Evolutionary conservation across 441 rosid genomes (phyloP), one percentile per base, ranked within the genome.

Genomic region (Gossypium davidsonii): DNA sequence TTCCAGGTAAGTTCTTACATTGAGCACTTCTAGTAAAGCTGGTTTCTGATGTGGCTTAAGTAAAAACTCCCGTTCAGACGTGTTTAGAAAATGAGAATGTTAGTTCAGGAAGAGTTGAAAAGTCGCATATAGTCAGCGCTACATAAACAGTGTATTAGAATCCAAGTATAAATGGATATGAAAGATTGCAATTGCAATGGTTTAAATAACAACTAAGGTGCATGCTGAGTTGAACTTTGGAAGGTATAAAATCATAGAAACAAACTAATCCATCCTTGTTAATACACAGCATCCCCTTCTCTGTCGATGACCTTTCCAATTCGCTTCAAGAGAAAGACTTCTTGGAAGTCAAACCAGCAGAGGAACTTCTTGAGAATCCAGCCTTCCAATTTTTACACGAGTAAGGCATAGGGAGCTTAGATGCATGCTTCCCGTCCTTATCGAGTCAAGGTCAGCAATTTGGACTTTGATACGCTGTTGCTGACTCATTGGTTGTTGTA

Each of bases 281-380:
- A 39, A 71, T n/a, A 72, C 88, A 91, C 88, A 91, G 98, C 87
- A 96, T 94, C 73, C 99, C 98, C 46, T 96, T 94, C 91, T 94
- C 98, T 5, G 84, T 87, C 0, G 97, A 94, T 31, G 99, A 96
- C 78, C 90, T 96, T 67, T 85, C 98, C 0, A 87, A 83, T 76
- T 75, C 97, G 55, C 76, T 96, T 78, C 88, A 87, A 88, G 98
- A 86, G 80, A 93, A 83, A 83, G 99, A 96, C 78, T 96, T 96
- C 74, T 76, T 84, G 48, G 97, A 89, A 31, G 93, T 94, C 76
- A 81, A 82, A 79, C 91, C 98, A 8, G 98, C 98, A 2, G 97
- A 90, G 84, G 97, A 89, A 74, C 97, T 96, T 70, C 71, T 84
- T 52, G 95, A 81, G 82, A 90, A 88, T 80, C 91, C 93, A 20